A percentile compares a stretch with the other conserved stretches of the same genome.
Evolutionary conservation across 2,329 filamentous ascomycete species (phyloP).

Genomic region (Fusarium poae): DNA sequence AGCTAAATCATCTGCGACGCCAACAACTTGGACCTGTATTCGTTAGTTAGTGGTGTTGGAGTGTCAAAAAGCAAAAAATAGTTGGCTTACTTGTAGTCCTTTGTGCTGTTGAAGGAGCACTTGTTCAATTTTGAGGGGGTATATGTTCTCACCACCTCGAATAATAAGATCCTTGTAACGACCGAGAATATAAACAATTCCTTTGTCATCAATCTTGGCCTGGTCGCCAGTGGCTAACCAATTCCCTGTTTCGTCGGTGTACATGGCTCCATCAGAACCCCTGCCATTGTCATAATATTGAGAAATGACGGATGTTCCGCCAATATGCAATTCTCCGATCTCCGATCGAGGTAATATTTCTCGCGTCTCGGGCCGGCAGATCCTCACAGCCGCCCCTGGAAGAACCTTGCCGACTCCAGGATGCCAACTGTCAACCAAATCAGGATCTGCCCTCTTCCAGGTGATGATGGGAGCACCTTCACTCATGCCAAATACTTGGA

Average conservation of each 20-base stretch:
- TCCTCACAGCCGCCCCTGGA: slow-evolving; percentile 55
- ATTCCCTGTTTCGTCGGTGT: slow-evolving; percentile 50
- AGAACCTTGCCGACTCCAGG: slow-evolving; percentile 59
- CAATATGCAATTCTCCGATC: slow-evolving; percentile 58
- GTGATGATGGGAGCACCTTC: slow-evolving; percentile 59
- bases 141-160: slow-evolving; percentile 60
- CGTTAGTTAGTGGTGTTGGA: slow-evolving; percentile 15
- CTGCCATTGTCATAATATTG: slow-evolving; percentile 52
- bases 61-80: not conserved
- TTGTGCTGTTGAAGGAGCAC: slow-evolving; percentile 55
- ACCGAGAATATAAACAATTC: slow-evolving; percentile 56
- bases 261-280: slow-evolving; percentile 51
- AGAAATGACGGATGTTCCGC: slow-evolving; percentile 54
- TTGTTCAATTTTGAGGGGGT: slow-evolving; percentile 55
- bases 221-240: slow-evolving; percentile 60
- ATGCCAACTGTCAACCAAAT: slow-evolving; percentile 52
- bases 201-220: slow-evolving; percentile 55
- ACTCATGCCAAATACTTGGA: slow-evolving; percentile 62
- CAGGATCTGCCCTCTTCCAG: slow-evolving; percentile 53
- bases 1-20: slow-evolving; percentile 59
- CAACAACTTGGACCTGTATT: slow-evolving; percentile 57
- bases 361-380: slow-evolving; percentile 53
- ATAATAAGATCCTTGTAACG: slow-evolving; percentile 62
- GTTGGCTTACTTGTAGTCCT: slow-evolving; percentile 48
- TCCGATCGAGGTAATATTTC: slow-evolving; percentile 50